Conservation (phyloP, 164 flowering plant species). For the Santalum album region DNA sequence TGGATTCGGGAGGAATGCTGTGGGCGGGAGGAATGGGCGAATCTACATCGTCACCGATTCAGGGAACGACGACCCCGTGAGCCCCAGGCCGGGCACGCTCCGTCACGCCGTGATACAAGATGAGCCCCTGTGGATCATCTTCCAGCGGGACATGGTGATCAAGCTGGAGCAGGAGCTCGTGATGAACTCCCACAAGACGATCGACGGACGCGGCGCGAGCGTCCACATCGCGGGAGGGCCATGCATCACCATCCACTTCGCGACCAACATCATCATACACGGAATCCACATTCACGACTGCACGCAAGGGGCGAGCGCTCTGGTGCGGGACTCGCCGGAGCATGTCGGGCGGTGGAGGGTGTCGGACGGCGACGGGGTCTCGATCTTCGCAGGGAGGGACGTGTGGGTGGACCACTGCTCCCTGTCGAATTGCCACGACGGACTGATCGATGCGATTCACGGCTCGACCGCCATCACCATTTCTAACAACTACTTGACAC, state of each 20-base stretch:
- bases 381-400: slow-evolving; percentile 24
- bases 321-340: slow-evolving; percentile 24
- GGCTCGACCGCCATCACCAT: slow-evolving; percentile 45
- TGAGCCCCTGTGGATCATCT: slow-evolving; percentile 45
- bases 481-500: slow-evolving; percentile 40
- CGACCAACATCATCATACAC: slow-evolving; percentile 35
- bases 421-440: slow-evolving; percentile 35
- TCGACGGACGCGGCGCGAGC: slow-evolving; percentile 42
- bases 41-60: slow-evolving; percentile 40
- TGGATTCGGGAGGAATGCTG: slow-evolving; percentile 39
- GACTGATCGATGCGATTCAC: slow-evolving; percentile 40
- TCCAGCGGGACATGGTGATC: slow-evolving; percentile 40
- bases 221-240: slow-evolving; percentile 40
- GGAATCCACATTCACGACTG: slow-evolving; percentile 43
- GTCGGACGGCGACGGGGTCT: slow-evolving; percentile 40
- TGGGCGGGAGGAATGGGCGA: slow-evolving; percentile 33
- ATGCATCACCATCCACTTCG: slow-evolving; percentile 36
- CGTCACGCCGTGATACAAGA: slow-evolving; percentile 39
- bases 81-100: slow-evolving; percentile 37
- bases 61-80: slow-evolving; percentile 28
- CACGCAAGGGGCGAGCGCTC: slow-evolving; percentile 16
- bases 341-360: slow-evolving; percentile 32
- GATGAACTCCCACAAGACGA: slow-evolving; percentile 38
- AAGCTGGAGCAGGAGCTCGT: slow-evolving; percentile 29
- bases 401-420: slow-evolving; percentile 49